Percentiles rank a stretch among this genome's conserved stretches.
These are phyloP conservation scores for Eucalyptus regnans DNA, from an alignment of 345 rosid genomes.

Conservation along the genomic window DNA sequence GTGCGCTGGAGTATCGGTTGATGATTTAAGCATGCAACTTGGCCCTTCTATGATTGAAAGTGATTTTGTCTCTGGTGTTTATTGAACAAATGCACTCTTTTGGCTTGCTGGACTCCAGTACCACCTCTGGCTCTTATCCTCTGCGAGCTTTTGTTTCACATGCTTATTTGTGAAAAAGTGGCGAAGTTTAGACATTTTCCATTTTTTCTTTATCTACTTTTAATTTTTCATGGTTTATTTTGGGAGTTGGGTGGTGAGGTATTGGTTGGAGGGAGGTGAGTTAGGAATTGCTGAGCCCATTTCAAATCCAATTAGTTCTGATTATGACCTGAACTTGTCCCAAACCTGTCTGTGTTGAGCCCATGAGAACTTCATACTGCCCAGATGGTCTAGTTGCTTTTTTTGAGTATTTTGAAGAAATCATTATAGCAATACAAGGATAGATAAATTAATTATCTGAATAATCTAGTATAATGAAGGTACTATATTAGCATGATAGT, in stretches of 20 bases:
- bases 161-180: not conserved
- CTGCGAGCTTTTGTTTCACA: not conserved
- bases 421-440: not conserved
- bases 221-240: not conserved
- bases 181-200: not conserved
- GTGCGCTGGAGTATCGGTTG: not conserved
- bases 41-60: not conserved
- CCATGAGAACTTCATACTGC: not conserved
- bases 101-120: not conserved
- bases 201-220: not conserved
- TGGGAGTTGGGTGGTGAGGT: not conserved
- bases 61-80: not conserved
- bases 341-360: not conserved
- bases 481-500: not conserved
- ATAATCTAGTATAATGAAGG: not conserved
- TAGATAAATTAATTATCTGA: not conserved
- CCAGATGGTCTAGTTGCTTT: not conserved
- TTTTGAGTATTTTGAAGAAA: not conserved
- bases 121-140: not conserved
- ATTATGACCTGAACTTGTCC: not conserved
- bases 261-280: not conserved
- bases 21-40: not conserved
- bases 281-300: not conserved
- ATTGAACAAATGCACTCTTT: not conserved
- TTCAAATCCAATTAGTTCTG: not conserved